Percentiles rank a stretch among this genome's conserved stretches.
Evolutionary conservation across 2,329 filamentous ascomycete species (phyloP).

Genomic region (Penicillium sp.): DNA sequence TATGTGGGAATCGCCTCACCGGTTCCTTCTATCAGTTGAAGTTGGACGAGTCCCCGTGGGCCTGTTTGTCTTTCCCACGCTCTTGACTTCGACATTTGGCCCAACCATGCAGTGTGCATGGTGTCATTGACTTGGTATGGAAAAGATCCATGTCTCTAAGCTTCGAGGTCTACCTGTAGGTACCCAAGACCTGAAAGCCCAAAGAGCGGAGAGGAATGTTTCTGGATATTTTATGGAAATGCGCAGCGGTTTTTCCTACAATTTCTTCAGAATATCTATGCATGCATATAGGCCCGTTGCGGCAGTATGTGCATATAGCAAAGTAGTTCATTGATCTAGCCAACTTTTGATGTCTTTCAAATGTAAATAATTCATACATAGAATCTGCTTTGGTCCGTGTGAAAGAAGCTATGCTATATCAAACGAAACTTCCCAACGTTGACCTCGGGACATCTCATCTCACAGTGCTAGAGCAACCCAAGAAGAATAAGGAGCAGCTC

Average conservation of each 20-base stretch:
- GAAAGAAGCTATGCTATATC: not conserved
- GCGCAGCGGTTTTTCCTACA: not conserved
- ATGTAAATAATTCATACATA: not conserved
- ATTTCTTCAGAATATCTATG: conserved; percentile 10
- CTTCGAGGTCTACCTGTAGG: conserved; percentile 33
- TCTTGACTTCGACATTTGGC: conserved; percentile 17
- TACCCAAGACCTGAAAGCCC: conserved; percentile 25
- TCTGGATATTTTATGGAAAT: not conserved
- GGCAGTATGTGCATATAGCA: conserved; percentile 13
- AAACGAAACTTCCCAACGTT: not conserved
- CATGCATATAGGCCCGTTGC: conserved; percentile 29
- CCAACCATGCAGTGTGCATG: conserved; percentile 18
- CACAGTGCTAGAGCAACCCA: conserved; percentile 19
- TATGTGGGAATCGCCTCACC: conserved; percentile 7
- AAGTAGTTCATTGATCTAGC: not conserved
- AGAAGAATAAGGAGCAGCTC: conserved; percentile 22
- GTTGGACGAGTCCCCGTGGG: conserved; percentile 17
- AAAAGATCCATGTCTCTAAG: conserved; percentile 16
- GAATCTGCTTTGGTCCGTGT: not conserved
- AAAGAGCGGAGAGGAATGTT: conserved; percentile 11
- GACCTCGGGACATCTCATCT: not conserved
- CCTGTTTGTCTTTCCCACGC: conserved; percentile 16
- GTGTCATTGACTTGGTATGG: conserved; percentile 11
- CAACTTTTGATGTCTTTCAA: not conserved
- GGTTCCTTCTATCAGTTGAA: conserved; percentile 11